Conservation (phyloP, 306 rosid species). For the Dryas drummondii region DNA sequence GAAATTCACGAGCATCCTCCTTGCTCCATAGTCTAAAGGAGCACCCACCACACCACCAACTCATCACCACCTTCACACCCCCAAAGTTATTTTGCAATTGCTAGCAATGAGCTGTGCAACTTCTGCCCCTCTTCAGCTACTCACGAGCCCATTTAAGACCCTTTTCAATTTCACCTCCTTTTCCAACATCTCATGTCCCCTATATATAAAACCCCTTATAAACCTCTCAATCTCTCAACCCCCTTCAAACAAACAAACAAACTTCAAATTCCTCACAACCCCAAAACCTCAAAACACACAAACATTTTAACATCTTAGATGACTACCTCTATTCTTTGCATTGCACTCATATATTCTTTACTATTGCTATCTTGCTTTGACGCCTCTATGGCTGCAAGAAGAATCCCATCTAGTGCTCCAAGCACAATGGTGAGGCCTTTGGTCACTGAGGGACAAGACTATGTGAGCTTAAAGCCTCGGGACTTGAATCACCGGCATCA, state of each 20-base stretch:
- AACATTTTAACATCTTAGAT: constrained; percentile 7
- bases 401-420: constrained; percentile 77
- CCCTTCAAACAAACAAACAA: background rate
- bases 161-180: constrained; percentile 23
- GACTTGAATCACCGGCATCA: constrained; percentile 35
- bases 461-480: constrained; percentile 42
- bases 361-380: constrained; percentile 36
- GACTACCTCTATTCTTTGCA: constrained; percentile 35
- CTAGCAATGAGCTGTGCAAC: constrained; percentile 39
- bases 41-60: constrained; percentile 56
- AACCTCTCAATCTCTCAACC: background rate
- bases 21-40: constrained; percentile 9
- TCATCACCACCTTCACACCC: constrained; percentile 29
- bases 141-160: constrained; percentile 72
- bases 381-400: constrained; percentile 48
- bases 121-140: constrained; percentile 37
- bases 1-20: constrained; percentile 23
- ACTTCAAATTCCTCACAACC: background rate
- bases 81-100: constrained; percentile 24
- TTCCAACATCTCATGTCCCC: constrained; percentile 24
- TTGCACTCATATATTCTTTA: constrained; percentile 31
- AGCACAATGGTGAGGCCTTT: constrained; percentile 75
- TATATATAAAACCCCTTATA: constrained; percentile 5
- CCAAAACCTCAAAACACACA: background rate
- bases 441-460: constrained; percentile 40